Base-by-base conservation (phyloP, 768 basidiomycete genomes). In the Kwoniella bestiolae region DNA sequence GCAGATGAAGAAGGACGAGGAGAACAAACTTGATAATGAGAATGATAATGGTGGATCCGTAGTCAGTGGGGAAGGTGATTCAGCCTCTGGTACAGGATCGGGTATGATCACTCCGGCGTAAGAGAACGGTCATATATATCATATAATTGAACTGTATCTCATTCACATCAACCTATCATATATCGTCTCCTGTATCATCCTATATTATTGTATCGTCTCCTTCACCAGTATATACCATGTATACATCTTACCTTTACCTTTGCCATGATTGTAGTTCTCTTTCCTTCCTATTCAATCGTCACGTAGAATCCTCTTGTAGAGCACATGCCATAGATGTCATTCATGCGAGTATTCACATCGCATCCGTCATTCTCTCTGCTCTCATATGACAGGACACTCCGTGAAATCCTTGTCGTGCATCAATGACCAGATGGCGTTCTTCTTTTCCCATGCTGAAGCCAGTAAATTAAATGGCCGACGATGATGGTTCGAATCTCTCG, bases 1-100 rank as follows among this genome's bases (percentile, higher is more conserved):
- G 53, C 74, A 71, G 12, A 57, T 80, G 51, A 79, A 79, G 63
- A 72, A 68, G 46, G 72, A 79, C 56, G 70, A 73, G 44, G 69
- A 57, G 18, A 69, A 46, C 12, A 67, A 68, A 28, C 68, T 29
- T 8, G 51, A 52, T 8, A 70, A 52, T 16, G 65, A 68, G 31
- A 70, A 26, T 6, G 49, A 57, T 2, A 46, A 28, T n/a, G 52
- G 41, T 31, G 49, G 38, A 6, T 23, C 21, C 21, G 46, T 11
- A 23, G 46, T n/a, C 18, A 18, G 38, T 41, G 38, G 12, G 18
- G 38, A 41, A 11, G 38, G 18, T 41, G 8, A 18, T 41, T 11
- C 18, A 41, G 12, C 38, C 3, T 18, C 38, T 41, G 38, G 38
- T 41, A 41, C 18, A 41, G 38, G 38, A 41, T 41, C 38, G 38